Conservation (phyloP, 306 rosid species). For the Oemleria cerasiformis region DNA sequence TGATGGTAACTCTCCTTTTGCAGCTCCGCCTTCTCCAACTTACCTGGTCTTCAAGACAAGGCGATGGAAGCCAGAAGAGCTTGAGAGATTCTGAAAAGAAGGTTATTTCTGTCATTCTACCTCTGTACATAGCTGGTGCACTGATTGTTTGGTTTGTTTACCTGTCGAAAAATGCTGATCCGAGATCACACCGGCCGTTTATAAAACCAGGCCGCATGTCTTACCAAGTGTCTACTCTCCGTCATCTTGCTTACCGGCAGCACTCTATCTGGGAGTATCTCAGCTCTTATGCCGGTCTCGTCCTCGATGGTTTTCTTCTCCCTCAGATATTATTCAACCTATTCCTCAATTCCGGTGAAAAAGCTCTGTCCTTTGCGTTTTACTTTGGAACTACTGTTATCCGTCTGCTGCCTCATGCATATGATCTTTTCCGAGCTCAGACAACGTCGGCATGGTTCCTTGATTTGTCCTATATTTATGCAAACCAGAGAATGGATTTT, state of each 20-base stretch:
- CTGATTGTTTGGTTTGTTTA: constrained; percentile 50
- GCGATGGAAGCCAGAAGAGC: constrained; percentile 34
- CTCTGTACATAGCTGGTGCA: constrained; percentile 58
- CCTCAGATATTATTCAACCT: constrained; percentile 72
- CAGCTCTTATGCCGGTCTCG: constrained; percentile 66
- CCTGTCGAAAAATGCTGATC: constrained; percentile 42
- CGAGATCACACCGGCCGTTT: constrained; percentile 26
- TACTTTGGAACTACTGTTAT: constrained; percentile 69
- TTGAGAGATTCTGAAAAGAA: constrained; percentile 66
- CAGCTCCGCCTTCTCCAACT: constrained; percentile 69
- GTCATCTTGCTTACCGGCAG: constrained; percentile 20
- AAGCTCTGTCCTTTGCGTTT: constrained; percentile 44
- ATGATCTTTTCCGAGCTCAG: constrained; percentile 78
- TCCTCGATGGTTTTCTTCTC: constrained; percentile 73
- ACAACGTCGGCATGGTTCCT: constrained; percentile 45
- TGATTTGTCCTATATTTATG: constrained; percentile 62
- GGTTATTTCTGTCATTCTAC: constrained; percentile 55
- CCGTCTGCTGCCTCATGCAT: constrained; percentile 82
- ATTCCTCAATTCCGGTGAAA: constrained; percentile 47
- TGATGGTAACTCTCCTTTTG: constrained; percentile 78
- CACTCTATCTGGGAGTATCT: constrained; percentile 63
- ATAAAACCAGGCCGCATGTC: constrained; percentile 29
- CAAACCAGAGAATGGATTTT: constrained; percentile 65
- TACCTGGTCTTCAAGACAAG: constrained; percentile 73
- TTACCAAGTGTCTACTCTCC: constrained; percentile 18